phyloP scores from a whole-genome alignment of 2,329 filamentous ascomycete genomes.

The Trichoderma arundinaceum region DNA sequence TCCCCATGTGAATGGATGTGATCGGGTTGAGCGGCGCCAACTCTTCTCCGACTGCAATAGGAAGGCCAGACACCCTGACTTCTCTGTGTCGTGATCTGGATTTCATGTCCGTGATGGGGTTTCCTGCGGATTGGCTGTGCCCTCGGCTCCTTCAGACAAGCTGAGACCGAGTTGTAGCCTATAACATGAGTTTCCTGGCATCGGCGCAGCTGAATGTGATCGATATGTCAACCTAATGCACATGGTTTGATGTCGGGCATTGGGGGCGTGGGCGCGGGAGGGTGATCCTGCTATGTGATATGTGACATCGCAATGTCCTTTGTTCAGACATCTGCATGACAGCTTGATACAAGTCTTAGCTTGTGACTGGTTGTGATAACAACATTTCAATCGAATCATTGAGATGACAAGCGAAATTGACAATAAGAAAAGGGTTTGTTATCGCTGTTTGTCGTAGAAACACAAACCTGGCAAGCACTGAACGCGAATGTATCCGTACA shows the following conservation, averaged over 20 bases:
- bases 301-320: neutral
- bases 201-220: neutral
- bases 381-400: too few relatives aligned
- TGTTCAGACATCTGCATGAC: neutral
- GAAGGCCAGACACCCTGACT: neutral
- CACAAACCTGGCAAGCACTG: too few relatives aligned
- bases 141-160: neutral
- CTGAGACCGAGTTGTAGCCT: neutral
- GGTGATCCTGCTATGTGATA: neutral
- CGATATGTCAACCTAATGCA: neutral
- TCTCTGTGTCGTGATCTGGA: conserved; percentile 19
- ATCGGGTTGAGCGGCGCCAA: conserved; percentile 12
- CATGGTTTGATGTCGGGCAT: conserved; percentile 2
- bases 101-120: conserved; percentile 6
- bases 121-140: neutral
- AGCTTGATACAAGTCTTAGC: neutral
- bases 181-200: too few relatives aligned
- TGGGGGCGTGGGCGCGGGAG: neutral
- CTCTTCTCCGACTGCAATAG: neutral
- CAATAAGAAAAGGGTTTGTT: too few relatives aligned
- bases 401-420: too few relatives aligned
- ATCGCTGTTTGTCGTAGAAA: too few relatives aligned
- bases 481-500: too few relatives aligned
- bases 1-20: conserved; percentile 23
- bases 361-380: neutral